phyloP scores from a whole-genome alignment of 352 stramenopile genomes.

The Phytopythium ostracodes region DNA sequence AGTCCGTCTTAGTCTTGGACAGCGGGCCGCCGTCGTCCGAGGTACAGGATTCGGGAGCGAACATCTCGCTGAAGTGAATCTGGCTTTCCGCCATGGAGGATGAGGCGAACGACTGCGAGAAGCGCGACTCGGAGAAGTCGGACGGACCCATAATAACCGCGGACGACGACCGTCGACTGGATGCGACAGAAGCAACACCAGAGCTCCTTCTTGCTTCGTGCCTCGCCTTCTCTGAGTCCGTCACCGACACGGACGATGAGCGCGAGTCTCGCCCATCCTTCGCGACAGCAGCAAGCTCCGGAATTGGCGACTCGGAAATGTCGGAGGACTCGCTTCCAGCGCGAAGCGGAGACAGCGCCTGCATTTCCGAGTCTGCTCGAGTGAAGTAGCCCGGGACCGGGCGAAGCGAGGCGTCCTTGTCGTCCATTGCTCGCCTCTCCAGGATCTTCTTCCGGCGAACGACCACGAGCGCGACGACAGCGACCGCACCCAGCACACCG shows the following conservation, averaged over 20 bases:
- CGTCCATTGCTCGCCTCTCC: conserved; percentile 32
- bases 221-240: conserved; percentile 26
- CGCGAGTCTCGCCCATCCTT: conserved; percentile 33
- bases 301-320: conserved; percentile 39
- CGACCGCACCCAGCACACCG: conserved; percentile 35
- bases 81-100: conserved; percentile 43
- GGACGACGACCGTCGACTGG: conserved; percentile 41
- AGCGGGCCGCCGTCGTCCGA: conserved; percentile 37
- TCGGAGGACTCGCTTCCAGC: not conserved
- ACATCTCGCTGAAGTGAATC: conserved; percentile 74
- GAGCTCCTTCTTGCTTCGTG: conserved; percentile 19
- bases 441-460: conserved; percentile 54
- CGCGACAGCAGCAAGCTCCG: conserved; percentile 32
- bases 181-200: conserved; percentile 14
- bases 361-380: conserved; percentile 11
- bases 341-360: conserved; percentile 30
- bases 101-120: conserved; percentile 23
- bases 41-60: conserved; percentile 26
- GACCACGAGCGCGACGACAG: conserved; percentile 43
- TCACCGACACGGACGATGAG: conserved; percentile 42
- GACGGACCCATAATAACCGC: conserved; percentile 30
- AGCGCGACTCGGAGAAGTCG: conserved; percentile 20
- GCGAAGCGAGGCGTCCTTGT: conserved; percentile 30
- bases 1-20: conserved; percentile 38
- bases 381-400: conserved; percentile 40